Evolutionary conservation across 1,284 basidiomycete species (phyloP).

Genomic region (Anthracocystis walkeri): DNA sequence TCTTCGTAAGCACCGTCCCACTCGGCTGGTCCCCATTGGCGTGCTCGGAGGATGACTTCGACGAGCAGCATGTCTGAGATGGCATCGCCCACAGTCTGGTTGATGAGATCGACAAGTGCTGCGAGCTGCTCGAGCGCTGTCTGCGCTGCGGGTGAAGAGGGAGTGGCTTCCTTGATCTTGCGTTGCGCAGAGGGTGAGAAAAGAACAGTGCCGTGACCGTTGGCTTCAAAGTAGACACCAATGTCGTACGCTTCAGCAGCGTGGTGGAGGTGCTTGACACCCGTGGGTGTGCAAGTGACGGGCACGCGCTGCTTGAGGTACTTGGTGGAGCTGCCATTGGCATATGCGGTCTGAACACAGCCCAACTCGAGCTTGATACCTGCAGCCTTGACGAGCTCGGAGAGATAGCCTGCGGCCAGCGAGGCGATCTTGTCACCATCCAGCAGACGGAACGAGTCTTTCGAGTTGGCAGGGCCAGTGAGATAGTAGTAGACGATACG

Average conservation of each 20-base stretch:
- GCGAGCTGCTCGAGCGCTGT: constrained; percentile 71
- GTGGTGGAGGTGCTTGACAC: constrained; percentile 98
- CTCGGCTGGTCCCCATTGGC: constrained; percentile 73
- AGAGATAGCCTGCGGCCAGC: constrained; percentile 91
- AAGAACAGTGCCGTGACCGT: constrained; percentile 96
- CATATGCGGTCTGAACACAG: constrained; percentile 98
- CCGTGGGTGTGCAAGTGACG: constrained; percentile 94
- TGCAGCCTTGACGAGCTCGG: constrained; percentile 79
- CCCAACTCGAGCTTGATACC: constrained; percentile 64
- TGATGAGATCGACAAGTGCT: constrained; percentile 85
- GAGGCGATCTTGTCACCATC: constrained; percentile 99
- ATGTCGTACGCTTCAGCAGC: constrained; percentile 93
- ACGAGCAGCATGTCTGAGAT: constrained; percentile 96
- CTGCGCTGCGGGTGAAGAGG: constrained; percentile 82
- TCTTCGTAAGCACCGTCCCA: constrained; percentile 97
- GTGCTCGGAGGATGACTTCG: constrained; percentile 87
- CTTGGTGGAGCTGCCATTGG: constrained; percentile 95
- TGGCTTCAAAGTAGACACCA: constrained; percentile 99
- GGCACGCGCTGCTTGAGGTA: constrained; percentile 78
- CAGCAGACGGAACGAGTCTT: constrained; percentile 84
- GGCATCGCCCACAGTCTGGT: constrained; percentile 98
- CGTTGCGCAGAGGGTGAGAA: constrained; percentile 76
- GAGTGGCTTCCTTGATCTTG: constrained; percentile 75
- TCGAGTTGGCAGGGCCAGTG: constrained; percentile 73
- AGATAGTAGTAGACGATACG: constrained; percentile 92